Evolutionary conservation across 2,329 filamentous ascomycete genomes (phyloP).

Genomic region (Pseudopithomyces maydicus): DNA sequence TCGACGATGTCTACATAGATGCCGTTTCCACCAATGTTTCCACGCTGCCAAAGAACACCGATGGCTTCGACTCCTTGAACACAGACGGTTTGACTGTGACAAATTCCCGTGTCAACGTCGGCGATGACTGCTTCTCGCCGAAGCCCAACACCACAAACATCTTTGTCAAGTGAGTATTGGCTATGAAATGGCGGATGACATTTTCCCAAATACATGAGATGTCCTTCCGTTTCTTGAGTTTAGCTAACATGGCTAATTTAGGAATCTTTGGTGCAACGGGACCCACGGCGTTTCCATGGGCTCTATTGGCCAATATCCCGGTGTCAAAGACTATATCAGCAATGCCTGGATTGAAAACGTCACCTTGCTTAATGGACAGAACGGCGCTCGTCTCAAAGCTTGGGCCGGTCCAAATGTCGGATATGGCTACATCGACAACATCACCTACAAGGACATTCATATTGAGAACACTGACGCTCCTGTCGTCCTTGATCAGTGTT

Average conservation of each 20-base stretch:
- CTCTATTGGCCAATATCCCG: conserved; percentile 37
- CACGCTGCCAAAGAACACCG: conserved; percentile 63
- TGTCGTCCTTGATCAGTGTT: conserved; percentile 66
- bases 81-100: conserved; percentile 56
- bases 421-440: conserved; percentile 65
- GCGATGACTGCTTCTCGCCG: conserved; percentile 39
- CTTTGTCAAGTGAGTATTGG: conserved; percentile 23
- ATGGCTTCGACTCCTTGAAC: conserved; percentile 67
- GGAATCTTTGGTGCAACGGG: conserved; percentile 40
- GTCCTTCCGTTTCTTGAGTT: neutral
- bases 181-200: neutral
- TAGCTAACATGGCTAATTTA: neutral
- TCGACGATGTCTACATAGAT: conserved; percentile 60
- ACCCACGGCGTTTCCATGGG: conserved; percentile 42
- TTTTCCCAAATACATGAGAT: neutral
- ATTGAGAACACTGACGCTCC: conserved; percentile 63
- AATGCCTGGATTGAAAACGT: conserved; percentile 63
- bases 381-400: conserved; percentile 64
- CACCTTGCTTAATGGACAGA: conserved; percentile 59
- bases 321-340: conserved; percentile 38
- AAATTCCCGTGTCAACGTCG: conserved; percentile 43
- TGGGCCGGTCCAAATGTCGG: conserved; percentile 65
- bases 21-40: conserved; percentile 57
- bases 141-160: conserved; percentile 43
- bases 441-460: conserved; percentile 67